Evolutionary conservation across 1,284 basidiomycete species (phyloP), one percentile per base, ranked within the genome.

Genomic region (Cryptococcus amylolentus): DNA sequence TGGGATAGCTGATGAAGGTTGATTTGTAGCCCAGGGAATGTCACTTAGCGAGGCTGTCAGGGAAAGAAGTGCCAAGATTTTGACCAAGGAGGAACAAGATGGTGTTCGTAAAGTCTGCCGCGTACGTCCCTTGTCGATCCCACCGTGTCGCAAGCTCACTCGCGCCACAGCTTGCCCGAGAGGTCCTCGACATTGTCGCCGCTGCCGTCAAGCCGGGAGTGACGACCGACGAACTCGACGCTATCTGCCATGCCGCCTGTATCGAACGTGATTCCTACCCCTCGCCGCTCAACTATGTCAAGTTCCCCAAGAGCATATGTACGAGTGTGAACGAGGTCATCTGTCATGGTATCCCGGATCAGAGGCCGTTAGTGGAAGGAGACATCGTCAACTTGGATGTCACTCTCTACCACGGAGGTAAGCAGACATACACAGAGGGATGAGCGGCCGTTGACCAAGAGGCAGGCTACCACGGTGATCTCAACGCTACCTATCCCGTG

Each of bases 291-390:
- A 93, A 93, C 72, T 99, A 99, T 78, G 85, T 88, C 62, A 82
- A 84, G 51, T 98, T 88, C 75, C 95, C 95, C 27, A 97, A 98
- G 81, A 96, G 91, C 45, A 86, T 97, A 48, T 99, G 96, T 87
- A 95, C 89, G 79, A 70, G 88, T 83, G 80, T 98, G 43, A 98
- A 99, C 77, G 96, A 98, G 77, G 88, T 87, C 55, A 95, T 98
- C 69, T 98, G 96, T 75, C 96, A 98, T 76, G 91, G 91, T 54
- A 96, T 97, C 63, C 93, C 93, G 44, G 93, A 96, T 78, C 82
- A 88, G 66, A 81, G 92, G 55, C 89, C 87, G 64, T 18, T 49
- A n/a, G 43, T 65, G 82, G 88, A 95, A 65, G 93, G 93, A 27
- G 94, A 97, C 76, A 97, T 97, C 66, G 80, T 96, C 73, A 96